Percentiles rank a stretch among this genome's conserved stretches.
Evolutionary conservation across 768 basidiomycete species (phyloP).

Genomic region (Naematelia encephala): DNA sequence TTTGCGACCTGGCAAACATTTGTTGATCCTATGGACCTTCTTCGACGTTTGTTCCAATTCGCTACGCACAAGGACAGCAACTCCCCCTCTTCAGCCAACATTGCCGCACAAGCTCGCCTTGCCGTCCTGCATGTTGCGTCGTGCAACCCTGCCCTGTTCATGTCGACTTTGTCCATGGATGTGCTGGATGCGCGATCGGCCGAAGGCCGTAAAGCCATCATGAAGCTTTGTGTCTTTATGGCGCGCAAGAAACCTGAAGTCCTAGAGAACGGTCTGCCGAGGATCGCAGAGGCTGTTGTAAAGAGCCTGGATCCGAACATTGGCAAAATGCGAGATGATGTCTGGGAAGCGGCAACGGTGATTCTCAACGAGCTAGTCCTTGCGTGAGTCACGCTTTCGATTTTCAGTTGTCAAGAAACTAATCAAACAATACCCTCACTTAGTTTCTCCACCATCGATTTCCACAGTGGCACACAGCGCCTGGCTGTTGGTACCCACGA

Average conservation of each 20-base stretch:
- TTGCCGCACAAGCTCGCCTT: slow-evolving; percentile 71
- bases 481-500: slow-evolving; percentile 91
- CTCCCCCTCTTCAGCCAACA: slow-evolving; percentile 22
- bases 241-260: slow-evolving; percentile 90
- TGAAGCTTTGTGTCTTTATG: slow-evolving; percentile 90
- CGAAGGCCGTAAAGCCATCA: slow-evolving; percentile 74
- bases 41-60: slow-evolving; percentile 76
- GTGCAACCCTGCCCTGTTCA: slow-evolving; percentile 80
- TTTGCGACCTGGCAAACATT: slow-evolving; percentile 95
- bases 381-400: slow-evolving; percentile 60
- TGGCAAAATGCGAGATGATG: slow-evolving; percentile 68
- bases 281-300: slow-evolving; percentile 89
- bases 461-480: slow-evolving; percentile 79
- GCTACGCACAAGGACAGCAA: slow-evolving; percentile 57
- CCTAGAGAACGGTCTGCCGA: slow-evolving; percentile 75
- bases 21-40: slow-evolving; percentile 80
- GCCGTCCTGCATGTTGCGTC: slow-evolving; percentile 83
- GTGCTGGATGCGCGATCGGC: slow-evolving; percentile 66
- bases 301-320: slow-evolving; percentile 91
- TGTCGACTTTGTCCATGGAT: slow-evolving; percentile 87
- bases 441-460: slow-evolving; percentile 91
- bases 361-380: slow-evolving; percentile 92
- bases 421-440: not conserved
- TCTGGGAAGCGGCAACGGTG: slow-evolving; percentile 86
- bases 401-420: not conserved